Evolutionary conservation across 1,139 yeast genomes (phyloP), one percentile per base, ranked within the genome.

Genomic region (Debaryomyces sp.): DNA sequence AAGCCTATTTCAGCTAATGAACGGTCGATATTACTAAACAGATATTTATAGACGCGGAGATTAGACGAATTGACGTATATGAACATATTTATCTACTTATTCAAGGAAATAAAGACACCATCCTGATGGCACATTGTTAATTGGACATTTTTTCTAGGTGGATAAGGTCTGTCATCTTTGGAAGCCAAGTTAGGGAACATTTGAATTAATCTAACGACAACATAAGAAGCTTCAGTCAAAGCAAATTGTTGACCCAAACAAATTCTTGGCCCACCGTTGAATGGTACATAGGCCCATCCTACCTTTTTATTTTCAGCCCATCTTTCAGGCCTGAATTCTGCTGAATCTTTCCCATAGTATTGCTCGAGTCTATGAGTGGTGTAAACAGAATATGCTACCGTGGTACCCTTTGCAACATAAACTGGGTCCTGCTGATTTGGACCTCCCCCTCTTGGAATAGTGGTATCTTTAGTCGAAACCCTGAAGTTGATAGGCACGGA

Each of bases 211-310:
- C 85, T 68, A 17, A 70, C 74, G 43, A 78, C 57, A 15, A 78
- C 72, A 53, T 79, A 81, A 10, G 79, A 68, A 2, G 80, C 77
- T 62, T 82, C 87, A 35, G 84, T 80, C 51, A 81, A 73, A 1
- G 85, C 85, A 64, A 78, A 80, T 61, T 80, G 85, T 64, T 81
- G 85, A 33, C 86, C 86, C 41, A 81, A 67, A 58, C 87, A 82
- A 48, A 81, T 80, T 52, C 86, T 68, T 34, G 86, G 85, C 4
- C 87, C 86, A 45, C 86, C 86, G 55, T 81, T 82, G 68, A 81
- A 81, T 17, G 85, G 84, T 33, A 81, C 62, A 58, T 69, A 81
- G 30, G 77, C 78, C 84, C 84, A 81, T 41, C 79, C 80, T 46
- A 74, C 65, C 58, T 63, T 70, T 47, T 61, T 64, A 23, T 55